Evolutionary conservation across 192 early-diverging fungal species (phyloP).

Genomic region (Coemansia sp.): DNA sequence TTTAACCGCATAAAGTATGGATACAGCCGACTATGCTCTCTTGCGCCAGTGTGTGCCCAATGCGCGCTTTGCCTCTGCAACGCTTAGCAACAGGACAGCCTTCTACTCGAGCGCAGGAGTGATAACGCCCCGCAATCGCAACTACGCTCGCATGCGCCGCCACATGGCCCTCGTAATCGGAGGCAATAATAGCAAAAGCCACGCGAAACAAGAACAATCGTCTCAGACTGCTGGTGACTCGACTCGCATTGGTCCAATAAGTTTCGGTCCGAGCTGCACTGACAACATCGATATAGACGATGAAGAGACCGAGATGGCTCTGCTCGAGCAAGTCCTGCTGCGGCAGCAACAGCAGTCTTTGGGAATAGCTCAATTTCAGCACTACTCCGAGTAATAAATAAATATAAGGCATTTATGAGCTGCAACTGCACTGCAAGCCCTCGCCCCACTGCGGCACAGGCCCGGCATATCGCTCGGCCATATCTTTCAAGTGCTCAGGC

Average conservation of each 20-base stretch:
- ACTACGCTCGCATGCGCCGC: constrained; percentile 16
- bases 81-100: neutral
- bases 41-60: constrained; percentile 3
- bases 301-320: neutral
- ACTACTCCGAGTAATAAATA: neutral
- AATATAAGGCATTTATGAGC: constrained; percentile 52
- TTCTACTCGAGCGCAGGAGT: neutral
- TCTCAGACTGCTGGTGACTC: neutral
- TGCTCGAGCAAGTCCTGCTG: neutral
- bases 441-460: constrained; percentile 63
- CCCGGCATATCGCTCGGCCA: constrained; percentile 45
- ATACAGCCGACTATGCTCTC: neutral
- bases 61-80: constrained; percentile 3
- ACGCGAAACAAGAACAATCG: neutral
- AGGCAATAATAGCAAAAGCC: neutral
- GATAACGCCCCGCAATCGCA: neutral
- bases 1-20: neutral
- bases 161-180: constrained; percentile 2
- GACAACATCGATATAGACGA: neutral
- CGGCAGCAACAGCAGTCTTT: neutral
- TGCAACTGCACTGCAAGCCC: constrained; percentile 71
- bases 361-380: neutral
- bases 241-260: neutral
- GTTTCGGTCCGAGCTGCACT: neutral
- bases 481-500: constrained; percentile 37